A percentile compares a stretch with the other conserved stretches of the same genome.
Evolutionary conservation across 768 basidiomycete genomes (phyloP).

Genomic region (Holtermanniella nyarrowii): DNA sequence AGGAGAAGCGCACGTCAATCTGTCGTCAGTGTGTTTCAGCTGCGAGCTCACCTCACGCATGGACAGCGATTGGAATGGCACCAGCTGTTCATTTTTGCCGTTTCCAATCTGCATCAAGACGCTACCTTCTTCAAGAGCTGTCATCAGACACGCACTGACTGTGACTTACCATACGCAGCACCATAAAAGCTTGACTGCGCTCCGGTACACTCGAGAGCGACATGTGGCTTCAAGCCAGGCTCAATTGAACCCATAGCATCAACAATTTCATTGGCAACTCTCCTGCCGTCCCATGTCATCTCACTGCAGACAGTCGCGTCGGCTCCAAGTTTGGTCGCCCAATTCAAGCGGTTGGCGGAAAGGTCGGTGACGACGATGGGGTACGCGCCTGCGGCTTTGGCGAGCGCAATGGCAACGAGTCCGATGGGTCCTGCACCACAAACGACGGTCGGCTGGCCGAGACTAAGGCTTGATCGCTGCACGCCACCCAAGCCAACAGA

Average conservation of each 20-base stretch:
- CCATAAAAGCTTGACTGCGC: conserved; percentile 17
- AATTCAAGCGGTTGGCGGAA: conserved; percentile 14
- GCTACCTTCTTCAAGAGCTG: conserved; percentile 24
- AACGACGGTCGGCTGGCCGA: conserved; percentile 23
- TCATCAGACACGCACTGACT: background rate
- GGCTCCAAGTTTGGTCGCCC: conserved; percentile 15
- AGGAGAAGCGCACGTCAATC: conserved; percentile 22
- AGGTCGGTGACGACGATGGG: conserved; percentile 25
- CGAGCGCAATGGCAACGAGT: conserved; percentile 18
- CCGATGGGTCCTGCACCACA: conserved; percentile 28
- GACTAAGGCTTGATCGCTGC: conserved; percentile 12
- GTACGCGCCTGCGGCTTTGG: conserved; percentile 18
- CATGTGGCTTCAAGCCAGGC: conserved; percentile 16
- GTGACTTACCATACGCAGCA: conserved; percentile 16
- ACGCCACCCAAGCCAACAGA: conserved; percentile 25
- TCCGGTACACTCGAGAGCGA: conserved; percentile 26
- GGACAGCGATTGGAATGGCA: conserved; percentile 22
- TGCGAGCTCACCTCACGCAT: conserved; percentile 12
- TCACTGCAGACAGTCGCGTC: conserved; percentile 15
- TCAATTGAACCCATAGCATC: conserved; percentile 14
- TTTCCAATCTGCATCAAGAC: conserved; percentile 21
- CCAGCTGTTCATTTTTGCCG: conserved; percentile 16
- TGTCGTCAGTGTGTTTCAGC: background rate
- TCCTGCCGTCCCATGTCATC: conserved; percentile 16
- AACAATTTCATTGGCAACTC: conserved; percentile 14